Evolutionary conservation across 805 yeast genomes (phyloP).

Genomic region (Cyberlindnera xishuangbannaensis): DNA sequence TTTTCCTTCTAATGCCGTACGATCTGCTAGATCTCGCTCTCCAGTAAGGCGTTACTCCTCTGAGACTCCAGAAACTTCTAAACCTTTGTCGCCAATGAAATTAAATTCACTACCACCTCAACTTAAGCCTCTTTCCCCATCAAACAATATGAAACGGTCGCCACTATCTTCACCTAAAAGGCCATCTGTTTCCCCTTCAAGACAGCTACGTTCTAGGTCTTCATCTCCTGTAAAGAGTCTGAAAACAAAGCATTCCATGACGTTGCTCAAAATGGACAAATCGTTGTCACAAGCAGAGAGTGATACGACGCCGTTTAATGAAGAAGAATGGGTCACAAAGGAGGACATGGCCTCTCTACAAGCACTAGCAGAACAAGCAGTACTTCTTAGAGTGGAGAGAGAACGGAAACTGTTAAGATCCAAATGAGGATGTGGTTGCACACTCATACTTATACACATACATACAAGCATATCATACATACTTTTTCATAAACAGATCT

Average conservation of each 20-base stretch:
- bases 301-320: conserved; percentile 2
- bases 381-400: conserved; percentile 23
- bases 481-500: too few relatives aligned
- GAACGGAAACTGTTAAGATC: conserved; percentile 18
- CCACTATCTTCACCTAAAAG: conserved; percentile 12
- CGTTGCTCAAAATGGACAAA: conserved; percentile 23
- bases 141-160: conserved; percentile 5
- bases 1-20: conserved; percentile 15
- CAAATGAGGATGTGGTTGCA: too few relatives aligned
- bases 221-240: conserved; percentile 21
- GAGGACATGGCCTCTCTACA: conserved; percentile 16
- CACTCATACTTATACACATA: too few relatives aligned
- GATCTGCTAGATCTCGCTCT: conserved; percentile 19
- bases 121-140: background rate
- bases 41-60: conserved; percentile 17
- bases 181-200: conserved; percentile 12
- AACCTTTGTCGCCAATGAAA: conserved; percentile 15
- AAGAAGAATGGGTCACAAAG: conserved; percentile 13
- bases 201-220: conserved; percentile 20
- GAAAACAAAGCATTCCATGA: conserved; percentile 25
- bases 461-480: too few relatives aligned
- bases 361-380: conserved; percentile 23
- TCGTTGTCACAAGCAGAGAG: conserved; percentile 8
- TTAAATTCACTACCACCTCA: conserved; percentile 4
- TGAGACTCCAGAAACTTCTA: conserved; percentile 5